A percentile compares a stretch with the other conserved stretches of the same genome.
Conservation (phyloP, 108 stramenopile genomes). For the Thalassiosira profunda region DNA sequence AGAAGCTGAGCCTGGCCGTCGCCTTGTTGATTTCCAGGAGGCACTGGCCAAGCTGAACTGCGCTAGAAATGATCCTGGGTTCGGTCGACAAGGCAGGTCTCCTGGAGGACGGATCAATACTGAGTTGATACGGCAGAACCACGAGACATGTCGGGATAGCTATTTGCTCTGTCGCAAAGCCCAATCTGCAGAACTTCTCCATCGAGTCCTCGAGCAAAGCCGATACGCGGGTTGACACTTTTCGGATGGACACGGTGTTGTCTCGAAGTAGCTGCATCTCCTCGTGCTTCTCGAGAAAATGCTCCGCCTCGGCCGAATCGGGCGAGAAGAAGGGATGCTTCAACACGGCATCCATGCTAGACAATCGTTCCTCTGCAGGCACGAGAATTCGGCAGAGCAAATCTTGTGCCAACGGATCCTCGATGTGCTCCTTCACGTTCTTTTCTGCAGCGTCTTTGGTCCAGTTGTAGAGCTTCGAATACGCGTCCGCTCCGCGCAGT, state of each 20-base stretch:
- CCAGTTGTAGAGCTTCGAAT: slow-evolving; percentile 22
- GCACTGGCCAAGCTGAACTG: slow-evolving; percentile 31
- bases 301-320: slow-evolving; percentile 17
- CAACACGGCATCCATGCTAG: slow-evolving; percentile 49
- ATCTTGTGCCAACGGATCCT: slow-evolving; percentile 77
- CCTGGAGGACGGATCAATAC: slow-evolving; percentile 10
- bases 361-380: slow-evolving; percentile 45
- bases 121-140: slow-evolving; percentile 39
- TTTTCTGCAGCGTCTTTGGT: slow-evolving; percentile 31
- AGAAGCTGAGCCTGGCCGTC: slow-evolving; percentile 50
- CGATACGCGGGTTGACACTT: not conserved
- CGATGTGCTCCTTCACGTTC: slow-evolving; percentile 51
- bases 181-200: slow-evolving; percentile 44
- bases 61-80: slow-evolving; percentile 7
- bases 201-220: slow-evolving; percentile 22
- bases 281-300: slow-evolving; percentile 42
- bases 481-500: slow-evolving; percentile 18
- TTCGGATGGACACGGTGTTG: slow-evolving; percentile 16
- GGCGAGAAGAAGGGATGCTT: slow-evolving; percentile 68
- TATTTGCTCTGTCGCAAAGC: slow-evolving; percentile 33
- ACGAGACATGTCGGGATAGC: slow-evolving; percentile 43
- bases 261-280: slow-evolving; percentile 44
- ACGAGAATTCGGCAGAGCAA: slow-evolving; percentile 59
- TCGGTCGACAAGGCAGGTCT: slow-evolving; percentile 6
- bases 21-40: slow-evolving; percentile 44